These are phyloP conservation scores for Sclerotinia glacialis DNA, from an alignment of 2,329 filamentous ascomycete species.

Conservation along the genomic window DNA sequence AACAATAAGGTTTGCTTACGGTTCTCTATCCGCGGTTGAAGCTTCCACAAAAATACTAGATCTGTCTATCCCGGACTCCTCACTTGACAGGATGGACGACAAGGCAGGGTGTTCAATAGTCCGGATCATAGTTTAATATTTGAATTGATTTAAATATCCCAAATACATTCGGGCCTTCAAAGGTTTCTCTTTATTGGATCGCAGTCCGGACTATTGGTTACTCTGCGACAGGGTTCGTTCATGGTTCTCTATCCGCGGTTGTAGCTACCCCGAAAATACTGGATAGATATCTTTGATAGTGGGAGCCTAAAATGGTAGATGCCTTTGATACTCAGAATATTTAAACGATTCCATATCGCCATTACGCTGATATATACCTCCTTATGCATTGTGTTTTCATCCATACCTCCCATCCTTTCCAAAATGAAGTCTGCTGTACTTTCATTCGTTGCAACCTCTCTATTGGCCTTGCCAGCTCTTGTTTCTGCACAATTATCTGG, in stretches of 20 bases:
- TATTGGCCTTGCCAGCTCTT: conserved; percentile 22
- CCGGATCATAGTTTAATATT: too few relatives aligned
- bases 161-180: too few relatives aligned
- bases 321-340: neutral
- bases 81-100: too few relatives aligned
- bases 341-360: conserved; percentile 1
- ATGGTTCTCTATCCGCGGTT: neutral
- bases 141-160: too few relatives aligned
- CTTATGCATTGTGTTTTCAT: neutral
- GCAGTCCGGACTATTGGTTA: too few relatives aligned
- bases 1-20: too few relatives aligned
- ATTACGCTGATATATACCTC: neutral
- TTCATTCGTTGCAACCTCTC: conserved; percentile 16
- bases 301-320: neutral
- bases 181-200: too few relatives aligned
- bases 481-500: conserved; percentile 30
- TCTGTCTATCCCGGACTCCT: too few relatives aligned
- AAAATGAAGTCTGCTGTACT: conserved; percentile 26
- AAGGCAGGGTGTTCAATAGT: too few relatives aligned
- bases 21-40: too few relatives aligned
- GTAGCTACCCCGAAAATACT: neutral
- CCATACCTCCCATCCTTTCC: neutral
- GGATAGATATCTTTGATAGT: neutral
- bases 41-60: too few relatives aligned
- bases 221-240: too few relatives aligned